Percentiles rank a stretch among this genome's conserved stretches.
These are phyloP conservation scores for Bipolaris oryzae DNA, from an alignment of 2,329 filamentous ascomycete species.

Conservation along the genomic window DNA sequence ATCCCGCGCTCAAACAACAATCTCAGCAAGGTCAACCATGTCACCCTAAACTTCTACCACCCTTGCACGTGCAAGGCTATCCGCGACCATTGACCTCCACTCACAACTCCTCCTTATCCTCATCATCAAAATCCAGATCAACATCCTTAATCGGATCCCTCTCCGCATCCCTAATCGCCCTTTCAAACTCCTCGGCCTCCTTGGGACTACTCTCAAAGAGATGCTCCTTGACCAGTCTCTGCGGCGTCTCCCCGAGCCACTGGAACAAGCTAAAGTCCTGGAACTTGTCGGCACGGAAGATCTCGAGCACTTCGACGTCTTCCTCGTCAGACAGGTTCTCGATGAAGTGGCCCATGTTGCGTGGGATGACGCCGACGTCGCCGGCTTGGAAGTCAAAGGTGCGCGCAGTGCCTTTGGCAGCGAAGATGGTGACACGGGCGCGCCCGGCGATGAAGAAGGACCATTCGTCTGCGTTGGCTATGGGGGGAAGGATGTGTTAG, in stretches of 20 bases:
- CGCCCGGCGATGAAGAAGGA: conserved; percentile 76
- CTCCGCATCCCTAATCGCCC: conserved; percentile 65
- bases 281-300: conserved; percentile 74
- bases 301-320: conserved; percentile 75
- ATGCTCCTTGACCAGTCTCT: conserved; percentile 69
- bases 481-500: not conserved
- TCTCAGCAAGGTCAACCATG: not conserved
- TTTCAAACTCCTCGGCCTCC: conserved; percentile 66
- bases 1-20: too few relatives aligned
- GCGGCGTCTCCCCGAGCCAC: conserved; percentile 75
- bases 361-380: conserved; percentile 77
- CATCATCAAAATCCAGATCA: conserved; percentile 35
- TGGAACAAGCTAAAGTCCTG: conserved; percentile 75
- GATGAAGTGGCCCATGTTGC: conserved; percentile 80
- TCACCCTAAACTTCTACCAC: not conserved
- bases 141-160: conserved; percentile 55
- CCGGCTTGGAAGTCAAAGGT: conserved; percentile 79
- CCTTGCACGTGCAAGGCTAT: not conserved
- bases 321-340: conserved; percentile 79
- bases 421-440: conserved; percentile 76
- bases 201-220: conserved; percentile 67
- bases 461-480: conserved; percentile 73
- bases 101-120: conserved; percentile 33
- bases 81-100: not conserved
- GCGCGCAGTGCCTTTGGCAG: conserved; percentile 68